These are phyloP conservation scores for Solanum habrochaites DNA, from an alignment of 257 asterid species.

Conservation along the genomic window DNA sequence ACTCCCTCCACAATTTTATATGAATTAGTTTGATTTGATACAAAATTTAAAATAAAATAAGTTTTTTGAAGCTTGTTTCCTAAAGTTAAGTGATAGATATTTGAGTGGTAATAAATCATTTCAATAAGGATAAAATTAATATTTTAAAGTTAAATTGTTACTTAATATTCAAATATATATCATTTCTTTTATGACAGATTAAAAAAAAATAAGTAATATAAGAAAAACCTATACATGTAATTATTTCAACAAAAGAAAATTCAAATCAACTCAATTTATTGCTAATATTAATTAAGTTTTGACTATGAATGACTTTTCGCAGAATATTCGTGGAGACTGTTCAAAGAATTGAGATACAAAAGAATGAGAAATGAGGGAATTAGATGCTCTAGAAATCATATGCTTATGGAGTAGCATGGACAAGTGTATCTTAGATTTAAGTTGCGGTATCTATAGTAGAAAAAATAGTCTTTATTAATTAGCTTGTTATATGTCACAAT, in stretches of 20 bases:
- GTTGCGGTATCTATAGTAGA: background rate
- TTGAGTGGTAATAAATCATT: background rate
- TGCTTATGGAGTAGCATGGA: background rate
- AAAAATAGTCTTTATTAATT: background rate
- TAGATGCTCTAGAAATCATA: background rate
- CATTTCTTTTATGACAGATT: background rate
- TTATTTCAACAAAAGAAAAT: background rate
- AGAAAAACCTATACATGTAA: background rate
- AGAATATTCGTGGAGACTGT: slow-evolving; percentile 41
- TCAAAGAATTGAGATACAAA: slow-evolving; percentile 37
- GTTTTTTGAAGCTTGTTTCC: background rate
- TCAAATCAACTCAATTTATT: background rate
- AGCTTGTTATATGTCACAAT: background rate
- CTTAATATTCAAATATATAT: too few relatives aligned
- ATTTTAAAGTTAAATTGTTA: too few relatives aligned
- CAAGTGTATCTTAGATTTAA: background rate
- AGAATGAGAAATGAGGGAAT: slow-evolving; percentile 9
- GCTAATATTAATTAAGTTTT: background rate
- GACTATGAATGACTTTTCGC: slow-evolving; percentile 1
- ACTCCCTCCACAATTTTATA: background rate
- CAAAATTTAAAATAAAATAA: too few relatives aligned
- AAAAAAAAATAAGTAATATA: background rate
- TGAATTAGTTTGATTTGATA: background rate
- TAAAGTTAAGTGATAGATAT: background rate
- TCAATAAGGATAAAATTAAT: background rate